Evolutionary conservation across 2,329 filamentous ascomycete genomes (phyloP), one percentile per base, ranked within the genome.

Genomic region (Cytospora schulzeri): DNA sequence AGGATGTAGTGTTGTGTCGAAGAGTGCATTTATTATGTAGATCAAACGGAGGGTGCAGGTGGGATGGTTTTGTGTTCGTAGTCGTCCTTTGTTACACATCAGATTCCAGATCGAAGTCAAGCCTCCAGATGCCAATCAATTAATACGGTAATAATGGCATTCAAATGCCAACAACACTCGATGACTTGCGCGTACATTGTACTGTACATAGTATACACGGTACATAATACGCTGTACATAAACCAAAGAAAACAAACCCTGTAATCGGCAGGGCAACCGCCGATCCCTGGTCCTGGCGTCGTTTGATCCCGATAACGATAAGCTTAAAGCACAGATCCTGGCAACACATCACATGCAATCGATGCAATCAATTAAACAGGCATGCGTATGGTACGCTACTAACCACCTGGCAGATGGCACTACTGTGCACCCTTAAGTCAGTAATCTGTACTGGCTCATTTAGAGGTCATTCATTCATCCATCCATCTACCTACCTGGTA

Each of bases 231-330:
- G n/a, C n/a, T n/a, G 6, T 38, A 17, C 35, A 38, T 38, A 15
- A n/a, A n/a, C 19, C 15, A 51, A 62, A 56, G 52, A 62, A 62
- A 62, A 62, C 60, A 62, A 57, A 62, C 60, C 19, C 22, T n/a
- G 38, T 45, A 17, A 62, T 62, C 60, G 60, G 60, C 60, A 45
- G 60, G 60, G 60, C 60, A 62, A 62, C 60, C 60, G 50, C 60
- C 38, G 38, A 38, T 55, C 51, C 15, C 9, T 48, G 45, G 22
- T 12, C n/a, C 45, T 48, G 24, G 45, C 45, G 45, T 48, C n/a
- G 9, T 4, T 5, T 4, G 45, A 14, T 24, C 4, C n/a, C 45
- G 45, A 48, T 48, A 48, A 48, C 45, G 45, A 48, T 48, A 48
- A 48, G 45, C 45, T 48, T 48, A 48, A 48, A 48, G 24, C 38